phyloP scores from a whole-genome alignment of 2,329 filamentous ascomycete genomes.

The Westerdykella aurantiaca region DNA sequence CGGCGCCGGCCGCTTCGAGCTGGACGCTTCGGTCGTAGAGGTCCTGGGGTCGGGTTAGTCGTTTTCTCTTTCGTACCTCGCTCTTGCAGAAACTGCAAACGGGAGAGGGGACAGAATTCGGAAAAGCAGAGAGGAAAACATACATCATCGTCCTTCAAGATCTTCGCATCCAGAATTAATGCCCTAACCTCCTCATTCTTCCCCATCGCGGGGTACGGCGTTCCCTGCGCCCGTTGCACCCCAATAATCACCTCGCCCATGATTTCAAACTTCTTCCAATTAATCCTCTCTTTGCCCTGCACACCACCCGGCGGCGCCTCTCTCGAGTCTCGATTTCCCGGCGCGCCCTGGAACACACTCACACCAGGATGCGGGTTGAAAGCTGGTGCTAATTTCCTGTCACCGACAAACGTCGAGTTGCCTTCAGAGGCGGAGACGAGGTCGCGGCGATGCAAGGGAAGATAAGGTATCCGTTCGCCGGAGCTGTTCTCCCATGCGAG shows the following conservation, averaged over 20 bases:
- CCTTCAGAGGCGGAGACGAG: conserved; percentile 89
- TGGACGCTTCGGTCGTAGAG: conserved; percentile 55
- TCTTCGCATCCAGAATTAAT: conserved; percentile 73
- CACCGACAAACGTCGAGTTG: conserved; percentile 78
- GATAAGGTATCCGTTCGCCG: conserved; percentile 83
- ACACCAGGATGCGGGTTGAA: conserved; percentile 32
- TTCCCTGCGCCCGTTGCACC: conserved; percentile 85
- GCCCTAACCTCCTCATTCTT: conserved; percentile 66
- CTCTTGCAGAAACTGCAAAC: neutral
- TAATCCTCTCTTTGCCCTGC: conserved; percentile 60
- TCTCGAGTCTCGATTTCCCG: conserved; percentile 36
- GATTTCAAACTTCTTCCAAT: conserved; percentile 98
- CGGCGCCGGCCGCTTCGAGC: conserved; percentile 46
- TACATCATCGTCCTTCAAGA: conserved; percentile 84
- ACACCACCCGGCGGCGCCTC: conserved; percentile 35
- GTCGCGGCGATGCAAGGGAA: conserved; percentile 83
- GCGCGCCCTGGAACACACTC: conserved; percentile 27
- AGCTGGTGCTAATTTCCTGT: conserved; percentile 24
- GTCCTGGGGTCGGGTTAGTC: conserved; percentile 40
- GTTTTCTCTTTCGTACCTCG: neutral
- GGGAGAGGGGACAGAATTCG: neutral
- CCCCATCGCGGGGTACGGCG: conserved; percentile 67
- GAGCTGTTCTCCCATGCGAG: conserved; percentile 95
- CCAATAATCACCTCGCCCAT: conserved; percentile 86
- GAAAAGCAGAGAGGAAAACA: conserved; percentile 29